Evolutionary conservation across 371 early-diverging fungal species (phyloP), one percentile per base, ranked within the genome.

Genomic region (Basidiobolus meristosporus): DNA sequence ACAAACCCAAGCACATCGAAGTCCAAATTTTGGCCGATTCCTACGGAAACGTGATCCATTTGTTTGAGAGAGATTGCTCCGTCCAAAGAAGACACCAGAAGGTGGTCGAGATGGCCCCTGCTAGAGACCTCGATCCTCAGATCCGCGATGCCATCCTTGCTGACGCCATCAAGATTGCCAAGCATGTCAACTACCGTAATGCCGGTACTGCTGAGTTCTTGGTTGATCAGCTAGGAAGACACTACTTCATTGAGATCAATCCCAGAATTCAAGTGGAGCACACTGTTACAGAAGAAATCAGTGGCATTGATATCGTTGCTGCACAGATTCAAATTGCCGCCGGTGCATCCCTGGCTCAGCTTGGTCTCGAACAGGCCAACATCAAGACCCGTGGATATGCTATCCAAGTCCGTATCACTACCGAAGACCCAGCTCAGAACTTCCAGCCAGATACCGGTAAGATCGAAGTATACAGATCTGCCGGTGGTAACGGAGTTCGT

Each of bases 171-270:
- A 87, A 78, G 64, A 66, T 95, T 44, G 88, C 96, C 41, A 75
- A 78, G 47, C 56, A 63, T 37, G 86, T 85, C 43, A 73, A 79
- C 45, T 98, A 98, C 69, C 67, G 77, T 51, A 90, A 88, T 53
- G 92, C 93, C 12, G 96, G 97, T 44, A 91, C 98, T 0, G 97
- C 90, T 31, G 98, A 98, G 56, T 98, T 96, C 65, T 68, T 98
- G 48, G 88, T 87, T 7, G 92, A 90, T 54, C 48, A 58, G 40
- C 68, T 86, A 51, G 76, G 78, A 51, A 68, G 74, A 29, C 77
- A 89, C 55, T 95, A 92, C 67, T 95, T 95, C 48, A 88, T 95
- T 45, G 96, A 95, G 63, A 87, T 92, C 56, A 92, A 95, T 59
- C 88, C 93, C 33, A 77, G 88, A 60, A 77, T 88, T 41, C 88